phyloP scores from a whole-genome alignment of 352 stramenopile species.

The Phytophthora vignae region DNA sequence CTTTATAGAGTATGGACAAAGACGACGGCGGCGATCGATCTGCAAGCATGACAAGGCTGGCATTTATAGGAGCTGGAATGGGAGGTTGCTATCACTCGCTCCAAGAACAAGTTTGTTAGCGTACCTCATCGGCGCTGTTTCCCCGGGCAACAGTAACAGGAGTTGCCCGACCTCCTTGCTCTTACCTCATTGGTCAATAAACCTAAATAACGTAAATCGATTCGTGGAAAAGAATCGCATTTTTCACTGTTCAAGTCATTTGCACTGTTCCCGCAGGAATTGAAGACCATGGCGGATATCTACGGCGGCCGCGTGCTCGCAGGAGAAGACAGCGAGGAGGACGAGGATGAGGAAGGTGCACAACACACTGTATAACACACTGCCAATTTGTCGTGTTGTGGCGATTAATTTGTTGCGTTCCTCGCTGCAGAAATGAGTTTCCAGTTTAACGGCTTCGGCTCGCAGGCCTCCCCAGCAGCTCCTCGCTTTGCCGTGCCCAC shows the following conservation, averaged over 20 bases:
- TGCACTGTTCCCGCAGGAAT: not conserved
- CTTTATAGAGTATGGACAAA: slow-evolving; percentile 8
- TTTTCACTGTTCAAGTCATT: slow-evolving; percentile 3
- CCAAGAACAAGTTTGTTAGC: not conserved
- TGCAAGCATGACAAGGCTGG: too few relatives aligned
- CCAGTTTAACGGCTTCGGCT: slow-evolving; percentile 52
- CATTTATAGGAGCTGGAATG: not conserved
- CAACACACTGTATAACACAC: not conserved
- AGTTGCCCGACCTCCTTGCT: too few relatives aligned
- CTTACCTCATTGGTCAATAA: slow-evolving; percentile 11
- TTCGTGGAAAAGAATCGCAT: slow-evolving; percentile 22
- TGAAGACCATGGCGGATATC: slow-evolving; percentile 57
- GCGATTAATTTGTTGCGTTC: slow-evolving; percentile 3
- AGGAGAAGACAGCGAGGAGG: slow-evolving; percentile 84
- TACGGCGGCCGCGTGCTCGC: slow-evolving; percentile 72
- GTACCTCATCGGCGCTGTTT: too few relatives aligned
- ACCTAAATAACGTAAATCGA: slow-evolving; percentile 16
- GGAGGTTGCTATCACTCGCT: not conserved
- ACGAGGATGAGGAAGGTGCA: slow-evolving; percentile 67
- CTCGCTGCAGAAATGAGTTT: slow-evolving; percentile 54
- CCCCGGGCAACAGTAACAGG: too few relatives aligned
- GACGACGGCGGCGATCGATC: too few relatives aligned
- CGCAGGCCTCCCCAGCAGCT: slow-evolving; percentile 26
- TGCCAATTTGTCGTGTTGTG: too few relatives aligned
- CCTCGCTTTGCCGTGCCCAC: slow-evolving; percentile 42